Evolutionary conservation across 2,329 filamentous ascomycete species (phyloP), one percentile per base, ranked within the genome.

Genomic region (Parastagonospora avenae): DNA sequence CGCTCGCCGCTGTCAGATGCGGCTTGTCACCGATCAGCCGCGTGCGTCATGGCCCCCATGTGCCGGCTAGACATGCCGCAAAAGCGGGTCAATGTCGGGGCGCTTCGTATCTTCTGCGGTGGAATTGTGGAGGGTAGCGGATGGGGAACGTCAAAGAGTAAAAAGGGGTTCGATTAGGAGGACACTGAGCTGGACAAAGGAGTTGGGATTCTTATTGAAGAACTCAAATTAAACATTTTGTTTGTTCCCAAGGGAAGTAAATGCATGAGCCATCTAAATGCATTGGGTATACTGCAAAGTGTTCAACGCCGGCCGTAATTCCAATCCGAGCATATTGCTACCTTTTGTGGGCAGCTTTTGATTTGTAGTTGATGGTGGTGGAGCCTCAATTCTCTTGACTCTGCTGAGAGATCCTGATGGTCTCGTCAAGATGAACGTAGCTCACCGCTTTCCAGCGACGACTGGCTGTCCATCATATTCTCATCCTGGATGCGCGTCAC

Each of bases 61-160:
- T 31, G 31, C 38, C 50, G 32, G 44, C 32, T 49, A 31, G 32
- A 39, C 32, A 50, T 51, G 36, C 49, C 53, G 16, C 14, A 8
- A 36, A 12, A 12, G 38, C 50, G 51, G 54, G 44, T 31, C 39
- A 51, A 47, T 41, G 24, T 51, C 52, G 52, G 55, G 45, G 37
- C 30, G 11, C 32, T 44, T 48, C 53, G 54, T 59, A 57, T 59
- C 56, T 54, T 42, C 42, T 53, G 41, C 50, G 31, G 48, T 37
- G n/a, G 14, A 39, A 49, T 39, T 49, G 32, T 37, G 14, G 41
- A n/a, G 32, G 29, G n/a, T 4, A 11, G 16, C 10, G 16, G 14
- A 38, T 16, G 14, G 11, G 12, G 11, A 39, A 27, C 11, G 19
- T 39, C 9, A 39, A n/a, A 16, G 16, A 32, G n/a, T 8, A 32